Percentiles rank a stretch among this genome's conserved stretches.
Evolutionary conservation across 2,329 filamentous ascomycete genomes (phyloP).

Genomic region (Cladosporium austrohemisphaericum): DNA sequence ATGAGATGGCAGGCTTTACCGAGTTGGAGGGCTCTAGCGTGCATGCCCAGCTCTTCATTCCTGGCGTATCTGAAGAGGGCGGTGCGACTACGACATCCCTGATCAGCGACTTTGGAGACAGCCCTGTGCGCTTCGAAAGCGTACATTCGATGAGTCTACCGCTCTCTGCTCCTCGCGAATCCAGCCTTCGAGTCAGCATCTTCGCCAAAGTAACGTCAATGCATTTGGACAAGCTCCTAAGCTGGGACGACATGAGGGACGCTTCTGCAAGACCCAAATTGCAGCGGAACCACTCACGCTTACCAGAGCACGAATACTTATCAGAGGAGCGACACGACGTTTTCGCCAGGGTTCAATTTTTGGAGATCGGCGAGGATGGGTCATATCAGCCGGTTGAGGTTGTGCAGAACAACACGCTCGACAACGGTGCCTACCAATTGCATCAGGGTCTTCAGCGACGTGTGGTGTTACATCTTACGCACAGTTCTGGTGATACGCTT

Average conservation of each 20-base stretch:
- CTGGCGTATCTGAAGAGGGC: constrained; percentile 79
- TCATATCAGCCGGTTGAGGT: constrained; percentile 92
- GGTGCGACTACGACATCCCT: constrained; percentile 94
- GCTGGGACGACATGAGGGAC: constrained; percentile 98
- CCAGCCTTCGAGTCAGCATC: constrained; percentile 78
- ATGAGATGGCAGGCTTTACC: constrained; percentile 88
- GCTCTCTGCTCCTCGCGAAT: constrained; percentile 68
- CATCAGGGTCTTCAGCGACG: constrained; percentile 91
- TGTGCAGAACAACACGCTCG: constrained; percentile 75
- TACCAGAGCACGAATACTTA: constrained; percentile 89
- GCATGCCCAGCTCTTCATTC: constrained; percentile 94
- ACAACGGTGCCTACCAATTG: constrained; percentile 87
- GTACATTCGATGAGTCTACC: constrained; percentile 97
- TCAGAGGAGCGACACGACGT: constrained; percentile 92
- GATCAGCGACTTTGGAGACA: constrained; percentile 90
- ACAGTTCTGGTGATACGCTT: constrained; percentile 81
- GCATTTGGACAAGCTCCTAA: constrained; percentile 94
- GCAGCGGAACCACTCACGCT: constrained; percentile 56
- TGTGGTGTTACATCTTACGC: constrained; percentile 81
- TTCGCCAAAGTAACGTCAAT: constrained; percentile 88
- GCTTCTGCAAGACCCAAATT: constrained; percentile 54
- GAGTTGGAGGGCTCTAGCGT: constrained; percentile 94
- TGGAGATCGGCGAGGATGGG: constrained; percentile 87
- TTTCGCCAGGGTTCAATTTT: constrained; percentile 79
- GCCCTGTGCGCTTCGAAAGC: constrained; percentile 88